Base-by-base conservation (phyloP, 2,329 filamentous ascomycete genomes). In the Talaromyces piceae region DNA sequence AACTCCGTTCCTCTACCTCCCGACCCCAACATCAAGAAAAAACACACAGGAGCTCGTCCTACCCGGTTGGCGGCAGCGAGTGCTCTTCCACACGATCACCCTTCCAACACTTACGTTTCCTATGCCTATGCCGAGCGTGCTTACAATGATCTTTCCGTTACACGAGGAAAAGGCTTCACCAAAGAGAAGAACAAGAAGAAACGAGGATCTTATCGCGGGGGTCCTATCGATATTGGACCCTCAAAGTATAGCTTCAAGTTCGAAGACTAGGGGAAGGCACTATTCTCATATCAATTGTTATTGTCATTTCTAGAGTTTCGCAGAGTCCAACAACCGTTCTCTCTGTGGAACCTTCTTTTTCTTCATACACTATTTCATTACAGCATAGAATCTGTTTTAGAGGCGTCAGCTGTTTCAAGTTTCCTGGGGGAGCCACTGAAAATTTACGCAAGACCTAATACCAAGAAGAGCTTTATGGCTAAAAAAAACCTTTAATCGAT, bases 111-210 rank as follows among this genome's bases (percentile, higher is more conserved):
- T 12, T 97, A 91, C 67, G 77, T 88, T 9, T 77, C 83, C 20
- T 89, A 96, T 67, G 84, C 87, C 57, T 98, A 97, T 72, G 91
- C 91, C 22, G 86, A 93, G 61, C 83, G 83, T 60, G 94, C 94
- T 7, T 88, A 91, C 65, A 81, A 89, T 59, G 91, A 96, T 66
- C 74, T 98, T 56, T 88, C 90, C 45, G 81, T 95, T 33, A 97
- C 91, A 27, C 88, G 86, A 67, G 93, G 93, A 63, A 97, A 96
- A 75, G 90, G 89, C 3, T 98, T 98, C 73, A 97, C 91, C 54
- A 98, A 98, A 77, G 93, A 97, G 77, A 98, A 98, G 83, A 98
- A 98, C 74, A 98, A 98, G 79, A 93, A 90, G 80, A 91, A 90
- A 79, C 79, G 83, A 61, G 93, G 93, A 47, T 88, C 86, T 58